Evolutionary conservation across 202 grass and related monocot species (phyloP).

Genomic region (Carex sylvatica): DNA sequence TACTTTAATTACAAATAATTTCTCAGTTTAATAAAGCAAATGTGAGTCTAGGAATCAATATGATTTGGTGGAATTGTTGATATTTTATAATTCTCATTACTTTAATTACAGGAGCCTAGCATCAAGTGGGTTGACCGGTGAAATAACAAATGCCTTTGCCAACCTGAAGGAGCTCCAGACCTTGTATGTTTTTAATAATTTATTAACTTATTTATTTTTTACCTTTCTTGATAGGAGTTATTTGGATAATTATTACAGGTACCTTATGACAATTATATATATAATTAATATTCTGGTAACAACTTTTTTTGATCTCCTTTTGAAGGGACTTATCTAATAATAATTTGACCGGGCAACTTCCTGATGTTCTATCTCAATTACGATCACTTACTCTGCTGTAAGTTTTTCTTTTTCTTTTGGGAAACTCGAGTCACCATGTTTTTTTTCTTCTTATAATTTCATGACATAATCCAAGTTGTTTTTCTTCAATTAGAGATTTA

Average conservation of each 20-base stretch:
- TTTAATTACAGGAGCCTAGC: conserved; percentile 43
- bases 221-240: neutral
- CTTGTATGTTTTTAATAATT: neutral
- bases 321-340: conserved; percentile 71
- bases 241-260: neutral
- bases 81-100: neutral
- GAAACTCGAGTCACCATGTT: neutral
- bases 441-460: neutral
- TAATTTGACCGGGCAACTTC: conserved; percentile 49
- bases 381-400: conserved; percentile 39
- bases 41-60: neutral
- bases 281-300: neutral
- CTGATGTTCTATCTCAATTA: conserved; percentile 34
- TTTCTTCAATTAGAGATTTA: conserved; percentile 45
- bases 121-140: conserved; percentile 36
- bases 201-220: neutral
- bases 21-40: neutral
- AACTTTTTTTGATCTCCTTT: neutral
- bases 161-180: conserved; percentile 35
- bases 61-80: neutral
- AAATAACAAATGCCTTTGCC: conserved; percentile 32
- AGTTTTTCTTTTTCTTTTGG: neutral
- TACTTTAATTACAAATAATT: neutral
- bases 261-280: neutral
- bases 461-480: neutral